A percentile compares a stretch with the other conserved stretches of the same genome.
Conservation (phyloP, 139 green algal species). For the Chlorella sp. region DNA sequence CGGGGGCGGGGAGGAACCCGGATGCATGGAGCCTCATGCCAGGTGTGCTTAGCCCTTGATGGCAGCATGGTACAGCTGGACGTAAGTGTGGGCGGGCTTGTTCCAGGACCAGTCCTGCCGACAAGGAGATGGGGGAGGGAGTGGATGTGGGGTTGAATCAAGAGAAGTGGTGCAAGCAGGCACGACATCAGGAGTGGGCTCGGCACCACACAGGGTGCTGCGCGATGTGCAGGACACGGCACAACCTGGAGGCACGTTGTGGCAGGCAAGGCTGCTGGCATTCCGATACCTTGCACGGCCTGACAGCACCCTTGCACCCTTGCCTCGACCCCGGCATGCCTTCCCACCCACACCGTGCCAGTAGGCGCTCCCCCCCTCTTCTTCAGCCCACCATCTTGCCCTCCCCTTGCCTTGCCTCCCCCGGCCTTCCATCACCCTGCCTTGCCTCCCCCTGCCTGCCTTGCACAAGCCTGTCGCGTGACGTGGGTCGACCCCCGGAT, state of each 20-base stretch:
- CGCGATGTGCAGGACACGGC: too few relatives aligned
- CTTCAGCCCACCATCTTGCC: too few relatives aligned
- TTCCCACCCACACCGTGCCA: neutral
- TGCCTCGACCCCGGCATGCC: neutral
- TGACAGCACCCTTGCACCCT: too few relatives aligned
- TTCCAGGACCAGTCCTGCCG: constrained; percentile 96
- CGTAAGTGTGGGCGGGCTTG: constrained; percentile 93
- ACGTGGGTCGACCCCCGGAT: too few relatives aligned
- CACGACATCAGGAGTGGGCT: neutral
- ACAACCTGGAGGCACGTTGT: neutral
- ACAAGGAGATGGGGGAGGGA: neutral
- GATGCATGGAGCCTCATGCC: too few relatives aligned
- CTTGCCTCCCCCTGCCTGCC: neutral
- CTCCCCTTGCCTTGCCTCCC: too few relatives aligned
- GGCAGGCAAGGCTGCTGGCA: neutral
- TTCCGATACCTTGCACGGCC: neutral
- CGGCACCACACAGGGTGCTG: neutral
- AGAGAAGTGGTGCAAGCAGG: too few relatives aligned
- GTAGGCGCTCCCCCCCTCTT: too few relatives aligned
- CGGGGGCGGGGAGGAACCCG: too few relatives aligned
- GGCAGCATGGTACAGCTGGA: constrained; percentile 93
- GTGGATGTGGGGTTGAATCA: neutral
- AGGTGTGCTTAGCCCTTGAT: neutral
- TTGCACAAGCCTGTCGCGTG: neutral
- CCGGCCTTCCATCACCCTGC: neutral